phyloP scores from a whole-genome alignment of 805 yeast genomes.

The Tetrapisispora nanseiensis region DNA sequence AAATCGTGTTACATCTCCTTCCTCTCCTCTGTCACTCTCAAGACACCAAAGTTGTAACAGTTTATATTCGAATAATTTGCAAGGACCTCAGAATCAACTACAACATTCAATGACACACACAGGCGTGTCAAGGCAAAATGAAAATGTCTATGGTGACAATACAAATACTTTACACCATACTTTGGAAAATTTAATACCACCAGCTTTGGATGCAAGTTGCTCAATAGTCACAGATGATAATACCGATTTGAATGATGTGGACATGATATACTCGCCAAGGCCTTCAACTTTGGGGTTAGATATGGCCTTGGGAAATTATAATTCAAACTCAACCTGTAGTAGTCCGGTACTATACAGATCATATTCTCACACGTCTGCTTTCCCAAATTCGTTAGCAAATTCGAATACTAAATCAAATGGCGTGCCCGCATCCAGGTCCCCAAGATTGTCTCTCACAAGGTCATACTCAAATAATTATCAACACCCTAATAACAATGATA shows the following conservation, averaged over 20 bases:
- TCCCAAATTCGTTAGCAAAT: constrained; percentile 3
- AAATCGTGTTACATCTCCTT: not conserved
- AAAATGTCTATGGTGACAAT: not conserved
- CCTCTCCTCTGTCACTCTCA: constrained; percentile 3
- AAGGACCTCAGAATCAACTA: not conserved
- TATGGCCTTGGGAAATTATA: constrained; percentile 31
- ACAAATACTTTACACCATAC: constrained; percentile 20
- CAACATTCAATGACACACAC: not conserved
- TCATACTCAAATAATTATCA: constrained; percentile 3
- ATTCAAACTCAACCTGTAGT: constrained; percentile 3
- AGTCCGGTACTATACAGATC: constrained; percentile 6
- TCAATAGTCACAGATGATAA: constrained; percentile 47
- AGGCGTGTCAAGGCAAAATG: not conserved
- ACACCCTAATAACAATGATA: constrained; percentile 8
- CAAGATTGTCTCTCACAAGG: not conserved
- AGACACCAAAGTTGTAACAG: constrained; percentile 2
- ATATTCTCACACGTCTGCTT: constrained; percentile 6
- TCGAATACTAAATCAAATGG: constrained; percentile 5
- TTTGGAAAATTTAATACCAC: constrained; percentile 63
- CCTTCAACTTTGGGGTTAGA: constrained; percentile 42
- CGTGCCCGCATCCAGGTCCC: constrained; percentile 9
- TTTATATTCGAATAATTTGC: not conserved
- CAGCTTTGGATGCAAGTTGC: constrained; percentile 72
- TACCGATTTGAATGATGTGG: constrained; percentile 58
- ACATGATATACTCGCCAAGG: constrained; percentile 56